Evolutionary conservation across 2,329 filamentous ascomycete species (phyloP), one percentile per base, ranked within the genome.

Genomic region (Cordyceps militaris): DNA sequence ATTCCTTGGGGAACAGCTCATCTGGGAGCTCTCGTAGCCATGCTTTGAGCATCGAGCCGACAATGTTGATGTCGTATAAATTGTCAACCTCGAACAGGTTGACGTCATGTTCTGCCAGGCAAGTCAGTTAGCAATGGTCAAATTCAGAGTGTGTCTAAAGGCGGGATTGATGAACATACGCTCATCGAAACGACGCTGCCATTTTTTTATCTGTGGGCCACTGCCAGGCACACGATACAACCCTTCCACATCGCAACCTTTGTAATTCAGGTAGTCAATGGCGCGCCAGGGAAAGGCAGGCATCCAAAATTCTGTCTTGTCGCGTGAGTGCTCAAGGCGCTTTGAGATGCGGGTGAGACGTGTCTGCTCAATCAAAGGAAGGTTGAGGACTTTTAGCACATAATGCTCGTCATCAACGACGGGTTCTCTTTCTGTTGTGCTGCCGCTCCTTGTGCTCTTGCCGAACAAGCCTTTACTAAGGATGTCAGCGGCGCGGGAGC

Each of bases 231-330:
- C 88, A 59, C 93, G 85, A 70, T 97, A 97, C 3, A 97, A 78
- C 3, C 93, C 93, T 72, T 97, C 93, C 40, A 96, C 90, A 67
- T 97, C 92, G 65, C 89, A 94, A 40, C 91, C 91, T 68, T 94
- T 95, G 73, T 92, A 94, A 71, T 97, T 97, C 54, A 97, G 78
- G 70, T 96, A 97, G 74, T 97, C 93, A 63, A 97, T 97, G 59
- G 91, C 95, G 62, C 93, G 82, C 88, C 93, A 97, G 0, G 93
- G 92, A 59, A 97, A 86, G 7, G 91, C 89, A 13, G 93, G 93
- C 92, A 97, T 96, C 93, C 93, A 97, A 68, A 95, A 97, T 68
- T 97, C 93, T 0, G 93, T 97, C 78, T 97, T 97, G 68, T 97
- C 93, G 61, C 87, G 84, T 10, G 92, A 96, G 60, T 89, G 84